Evolutionary conservation across 106 monocot species (phyloP), one percentile per base, ranked within the genome.

Genomic region (Dioscorea dumetorum): DNA sequence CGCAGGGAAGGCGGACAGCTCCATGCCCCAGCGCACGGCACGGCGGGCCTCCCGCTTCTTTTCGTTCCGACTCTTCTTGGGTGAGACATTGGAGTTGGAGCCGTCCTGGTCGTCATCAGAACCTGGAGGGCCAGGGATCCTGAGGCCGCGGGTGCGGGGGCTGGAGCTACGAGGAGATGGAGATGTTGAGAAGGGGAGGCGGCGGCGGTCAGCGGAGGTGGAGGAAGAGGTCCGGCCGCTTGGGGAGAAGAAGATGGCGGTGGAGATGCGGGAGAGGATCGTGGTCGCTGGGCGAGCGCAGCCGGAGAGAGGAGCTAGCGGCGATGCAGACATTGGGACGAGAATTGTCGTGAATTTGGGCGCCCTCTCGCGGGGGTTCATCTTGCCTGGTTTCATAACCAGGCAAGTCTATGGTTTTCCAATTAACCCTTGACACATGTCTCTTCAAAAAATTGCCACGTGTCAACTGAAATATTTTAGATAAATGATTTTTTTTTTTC

Each of bases 1-100:
- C 14, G 71, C 33, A 24, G 90, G 76, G 57, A 99, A 87, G 7
- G 76, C 72, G 33, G 99, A 66, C 22, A 99, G 84, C 64, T 99
- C 90, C 84, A 93, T 85, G 2, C 93, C 99, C 99, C 99, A 99
- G 14, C 62, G 57, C 19, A 90, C 87, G 12, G 99, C 79, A 14
- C 83, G 79, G 16, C 85, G 74, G 11, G 99, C 99, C 70, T 99
- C 99, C 67, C 93, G 67, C 81, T 99, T 99, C 58, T 81, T 74
- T 75, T 93, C 84, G 73, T 99, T 99, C 17, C 83, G 80, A 73
- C 93, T 93, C 85, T 80, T 99, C 85, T 62, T 82, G 16, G 21
- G 59, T 2, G 24, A 5, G 18, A 20, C 74, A 0, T 66, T 50
- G 8, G 18, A 41, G 20, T 66, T 18, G 16, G 24, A 9, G 19